These are phyloP conservation scores for Miamiensis avidus DNA, from an alignment of 169 alveolate species.

Conservation along the genomic window DNA sequence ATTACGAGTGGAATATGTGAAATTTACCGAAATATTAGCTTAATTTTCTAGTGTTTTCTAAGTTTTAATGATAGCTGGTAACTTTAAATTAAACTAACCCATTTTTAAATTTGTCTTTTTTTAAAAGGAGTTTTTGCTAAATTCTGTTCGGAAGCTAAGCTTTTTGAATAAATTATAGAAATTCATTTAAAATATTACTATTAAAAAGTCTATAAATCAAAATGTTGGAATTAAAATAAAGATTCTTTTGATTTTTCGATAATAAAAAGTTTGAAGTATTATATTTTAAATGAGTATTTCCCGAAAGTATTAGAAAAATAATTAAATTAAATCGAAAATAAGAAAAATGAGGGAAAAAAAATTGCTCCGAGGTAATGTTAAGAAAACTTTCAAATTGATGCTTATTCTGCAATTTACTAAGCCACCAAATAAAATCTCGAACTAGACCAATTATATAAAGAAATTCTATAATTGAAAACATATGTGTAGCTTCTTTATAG, in stretches of 20 bases:
- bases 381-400: background rate
- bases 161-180: background rate
- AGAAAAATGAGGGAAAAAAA: background rate
- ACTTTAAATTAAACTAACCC: background rate
- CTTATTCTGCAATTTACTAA: background rate
- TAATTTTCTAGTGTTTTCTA: background rate
- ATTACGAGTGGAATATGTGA: background rate
- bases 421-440: background rate
- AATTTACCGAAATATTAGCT: background rate
- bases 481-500: background rate
- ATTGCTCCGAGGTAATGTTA: too few relatives aligned
- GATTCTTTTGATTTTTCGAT: background rate
- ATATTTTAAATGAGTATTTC: background rate
- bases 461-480: background rate
- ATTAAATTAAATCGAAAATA: too few relatives aligned
- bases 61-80: background rate
- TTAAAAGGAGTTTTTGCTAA: background rate
- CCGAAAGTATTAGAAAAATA: background rate
- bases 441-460: too few relatives aligned
- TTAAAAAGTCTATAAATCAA: too few relatives aligned
- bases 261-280: background rate
- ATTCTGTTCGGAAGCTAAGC: background rate
- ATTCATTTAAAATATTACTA: background rate
- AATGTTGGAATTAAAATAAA: background rate
- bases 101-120: too few relatives aligned